A percentile compares a stretch with the other conserved stretches of the same genome.
Conservation (phyloP, 208 protist genomes). For the Leishmania tarentolae region DNA sequence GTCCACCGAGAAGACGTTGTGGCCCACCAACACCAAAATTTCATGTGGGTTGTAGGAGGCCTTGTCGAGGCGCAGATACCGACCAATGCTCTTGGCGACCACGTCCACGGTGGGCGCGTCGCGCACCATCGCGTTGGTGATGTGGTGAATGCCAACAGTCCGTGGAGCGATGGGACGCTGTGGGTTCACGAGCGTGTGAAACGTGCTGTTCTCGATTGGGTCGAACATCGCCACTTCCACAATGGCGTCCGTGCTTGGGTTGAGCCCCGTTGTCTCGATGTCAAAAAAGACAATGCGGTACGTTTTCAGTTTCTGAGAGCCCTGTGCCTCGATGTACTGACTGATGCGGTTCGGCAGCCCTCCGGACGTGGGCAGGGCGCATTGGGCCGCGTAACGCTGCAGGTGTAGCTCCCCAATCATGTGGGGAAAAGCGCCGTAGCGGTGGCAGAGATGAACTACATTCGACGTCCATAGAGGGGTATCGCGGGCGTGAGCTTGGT, state of each 20-base stretch:
- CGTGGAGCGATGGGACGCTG: slow-evolving; percentile 58
- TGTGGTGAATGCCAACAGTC: slow-evolving; percentile 83
- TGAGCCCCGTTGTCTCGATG: slow-evolving; percentile 88
- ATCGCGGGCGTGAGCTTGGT: slow-evolving; percentile 25
- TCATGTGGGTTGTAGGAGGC: slow-evolving; percentile 48
- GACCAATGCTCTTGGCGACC: slow-evolving; percentile 56
- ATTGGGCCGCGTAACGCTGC: slow-evolving; percentile 75
- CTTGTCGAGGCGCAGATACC: slow-evolving; percentile 68
- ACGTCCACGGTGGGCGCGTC: slow-evolving; percentile 57
- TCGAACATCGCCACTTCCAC: slow-evolving; percentile 88
- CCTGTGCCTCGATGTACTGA: slow-evolving; percentile 38
- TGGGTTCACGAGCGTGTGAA: slow-evolving; percentile 81
- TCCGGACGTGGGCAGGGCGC: slow-evolving; percentile 25
- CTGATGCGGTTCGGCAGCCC: slow-evolving; percentile 42
- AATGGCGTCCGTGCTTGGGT: slow-evolving; percentile 74
- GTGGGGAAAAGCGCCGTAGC: slow-evolving; percentile 52
- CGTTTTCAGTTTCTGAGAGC: slow-evolving; percentile 23
- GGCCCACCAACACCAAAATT: slow-evolving; percentile 74
- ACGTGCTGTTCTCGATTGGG: slow-evolving; percentile 75
- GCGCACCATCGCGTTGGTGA: slow-evolving; percentile 74
- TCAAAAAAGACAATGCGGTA: slow-evolving; percentile 81
- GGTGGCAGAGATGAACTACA: slow-evolving; percentile 76
- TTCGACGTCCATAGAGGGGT: slow-evolving; percentile 71
- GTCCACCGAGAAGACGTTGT: slow-evolving; percentile 87
- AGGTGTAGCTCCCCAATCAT: slow-evolving; percentile 67